Base-by-base conservation (phyloP, 805 yeast species). In the Candida coquimbonensis region DNA sequence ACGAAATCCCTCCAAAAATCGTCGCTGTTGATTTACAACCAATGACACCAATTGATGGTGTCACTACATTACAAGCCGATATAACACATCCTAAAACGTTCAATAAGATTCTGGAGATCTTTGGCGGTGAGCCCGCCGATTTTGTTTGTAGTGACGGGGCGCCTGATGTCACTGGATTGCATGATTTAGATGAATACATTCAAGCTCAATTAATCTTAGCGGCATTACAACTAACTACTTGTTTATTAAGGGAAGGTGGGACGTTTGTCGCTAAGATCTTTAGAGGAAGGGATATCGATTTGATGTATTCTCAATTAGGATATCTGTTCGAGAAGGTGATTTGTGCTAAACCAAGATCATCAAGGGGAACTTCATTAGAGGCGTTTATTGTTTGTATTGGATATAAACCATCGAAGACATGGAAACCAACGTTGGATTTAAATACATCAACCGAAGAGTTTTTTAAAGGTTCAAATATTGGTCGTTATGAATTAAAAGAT, bases 111-210 rank as follows among this genome's bases (percentile, higher is more conserved):
- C 65, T 87, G 54, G 83, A 81, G 32, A 74, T 84, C 36, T 93
- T 93, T 68, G 95, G 87, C 21, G 96, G 96, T 36, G 87, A 87
- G 53, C 81, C 85, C 46, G 98, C 98, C 0, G 99, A 93, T 64
- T 84, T 91, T 61, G 96, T 93, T 1, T 88, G 96, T 57, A 83
- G 95, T 57, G 98, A 93, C 63, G 99, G 99, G 47, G 99, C 99
- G 0, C 99, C 99, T 2, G 99, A 93, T 66, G 99, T 93, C 21
- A 93, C 99, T 0, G 99, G 99, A 1, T 66, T 93, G 43, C 99
- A 93, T 62, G 99, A 93, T 65, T 70, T 93, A 48, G 99, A 93
- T 63, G 99, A 93, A 64, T 93, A 91, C 61, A 86, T 93, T 47
- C 99, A 93, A 68, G 96, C 96, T 3, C 98, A 93, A 62, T 70